Conservation (phyloP, 2,329 filamentous ascomycete species). For the Epichloe festucae region DNA sequence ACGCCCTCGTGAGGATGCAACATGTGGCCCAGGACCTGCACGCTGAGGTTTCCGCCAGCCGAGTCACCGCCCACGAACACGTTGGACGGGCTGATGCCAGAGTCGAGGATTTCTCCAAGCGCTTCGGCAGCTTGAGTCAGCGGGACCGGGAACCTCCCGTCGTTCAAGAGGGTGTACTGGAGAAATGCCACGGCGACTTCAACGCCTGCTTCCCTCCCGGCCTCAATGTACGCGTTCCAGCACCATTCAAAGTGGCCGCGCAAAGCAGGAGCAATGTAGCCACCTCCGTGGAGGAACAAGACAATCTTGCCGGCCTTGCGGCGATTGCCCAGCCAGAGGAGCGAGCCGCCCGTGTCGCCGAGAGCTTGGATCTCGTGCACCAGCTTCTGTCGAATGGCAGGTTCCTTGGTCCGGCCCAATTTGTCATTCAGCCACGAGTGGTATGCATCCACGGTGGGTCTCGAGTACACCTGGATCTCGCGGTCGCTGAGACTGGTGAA, state of each 20-base stretch:
- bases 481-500: slow-evolving; percentile 11
- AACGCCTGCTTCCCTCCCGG: slow-evolving; percentile 9
- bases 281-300: slow-evolving; percentile 18
- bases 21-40: slow-evolving; percentile 20
- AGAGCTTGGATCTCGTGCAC: slow-evolving; percentile 11
- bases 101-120: slow-evolving; percentile 16
- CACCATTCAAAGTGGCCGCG: slow-evolving; percentile 15
- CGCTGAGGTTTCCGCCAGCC: slow-evolving; percentile 22
- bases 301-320: slow-evolving; percentile 15
- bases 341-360: slow-evolving; percentile 6
- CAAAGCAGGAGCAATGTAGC: slow-evolving; percentile 11
- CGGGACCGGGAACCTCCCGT: slow-evolving; percentile 18
- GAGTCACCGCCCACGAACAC: slow-evolving; percentile 25
- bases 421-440: slow-evolving; percentile 13
- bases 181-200: slow-evolving; percentile 20
- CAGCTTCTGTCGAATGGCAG: slow-evolving; percentile 7
- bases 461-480: slow-evolving; percentile 12
- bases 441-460: slow-evolving; percentile 11
- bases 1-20: slow-evolving; percentile 17
- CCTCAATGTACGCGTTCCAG: slow-evolving; percentile 15
- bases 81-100: slow-evolving; percentile 17
- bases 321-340: slow-evolving; percentile 18
- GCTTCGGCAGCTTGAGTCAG: slow-evolving; percentile 20
- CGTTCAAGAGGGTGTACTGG: slow-evolving; percentile 22
- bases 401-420: slow-evolving; percentile 2